phyloP scores from a whole-genome alignment of 2,329 filamentous ascomycete genomes.

The Penicillium italicum region DNA sequence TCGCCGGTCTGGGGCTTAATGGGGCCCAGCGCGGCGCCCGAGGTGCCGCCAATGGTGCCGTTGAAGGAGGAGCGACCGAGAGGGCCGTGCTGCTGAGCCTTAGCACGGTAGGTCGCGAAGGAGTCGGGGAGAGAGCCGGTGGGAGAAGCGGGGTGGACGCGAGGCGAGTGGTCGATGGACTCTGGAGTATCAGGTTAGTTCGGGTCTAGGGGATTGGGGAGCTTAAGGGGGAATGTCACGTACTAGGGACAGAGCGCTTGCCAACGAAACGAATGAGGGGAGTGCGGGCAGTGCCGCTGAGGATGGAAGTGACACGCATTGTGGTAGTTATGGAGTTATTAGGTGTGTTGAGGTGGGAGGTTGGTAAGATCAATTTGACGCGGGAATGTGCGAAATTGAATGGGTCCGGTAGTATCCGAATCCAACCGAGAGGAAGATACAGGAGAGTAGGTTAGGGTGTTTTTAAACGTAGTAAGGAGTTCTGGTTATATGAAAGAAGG shows the following conservation, averaged over 20 bases:
- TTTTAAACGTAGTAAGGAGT: background rate
- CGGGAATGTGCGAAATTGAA: constrained; percentile 25
- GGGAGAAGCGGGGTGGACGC: constrained; percentile 58
- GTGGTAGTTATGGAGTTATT: constrained; percentile 6
- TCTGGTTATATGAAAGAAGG: background rate
- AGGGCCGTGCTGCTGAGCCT: constrained; percentile 64
- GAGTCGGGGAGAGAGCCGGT: constrained; percentile 55
- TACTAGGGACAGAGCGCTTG: constrained; percentile 46
- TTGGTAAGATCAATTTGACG: constrained; percentile 15
- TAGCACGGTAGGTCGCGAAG: constrained; percentile 60
- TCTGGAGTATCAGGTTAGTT: constrained; percentile 30
- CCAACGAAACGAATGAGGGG: constrained; percentile 52
- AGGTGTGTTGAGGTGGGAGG: constrained; percentile 10
- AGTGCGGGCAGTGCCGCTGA: constrained; percentile 43
- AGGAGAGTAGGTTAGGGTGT: background rate
- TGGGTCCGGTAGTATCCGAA: constrained; percentile 30
- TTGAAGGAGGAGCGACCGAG: constrained; percentile 43
- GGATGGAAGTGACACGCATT: constrained; percentile 44
- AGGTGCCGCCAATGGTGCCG: constrained; percentile 53
- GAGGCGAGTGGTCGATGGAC: constrained; percentile 53
- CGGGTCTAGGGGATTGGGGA: background rate
- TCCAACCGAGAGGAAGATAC: constrained; percentile 18
- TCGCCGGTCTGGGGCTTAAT: constrained; percentile 68
- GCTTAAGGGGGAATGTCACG: constrained; percentile 14
- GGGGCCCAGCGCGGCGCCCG: constrained; percentile 69